phyloP scores from a whole-genome alignment of 306 rosid genomes.

The Canavalia ensiformis region DNA sequence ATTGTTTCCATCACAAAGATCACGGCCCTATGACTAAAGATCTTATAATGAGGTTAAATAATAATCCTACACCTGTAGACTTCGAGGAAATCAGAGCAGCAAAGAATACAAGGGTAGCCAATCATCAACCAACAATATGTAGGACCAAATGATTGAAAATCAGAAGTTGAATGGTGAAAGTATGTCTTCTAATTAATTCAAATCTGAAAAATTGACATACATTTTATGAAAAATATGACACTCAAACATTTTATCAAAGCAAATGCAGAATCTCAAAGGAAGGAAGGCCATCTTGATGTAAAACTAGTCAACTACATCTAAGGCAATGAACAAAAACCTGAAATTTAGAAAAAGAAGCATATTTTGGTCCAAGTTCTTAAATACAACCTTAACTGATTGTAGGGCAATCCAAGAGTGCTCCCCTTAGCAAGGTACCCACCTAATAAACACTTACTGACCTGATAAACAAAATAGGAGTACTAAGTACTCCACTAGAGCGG shows the following conservation, averaged over 20 bases:
- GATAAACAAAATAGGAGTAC: no score
- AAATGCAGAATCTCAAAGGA: conserved; percentile 16
- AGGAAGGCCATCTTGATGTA: neutral
- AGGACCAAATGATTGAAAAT: conserved; percentile 5
- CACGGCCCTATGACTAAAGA: conserved; percentile 7
- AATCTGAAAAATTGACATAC: neutral
- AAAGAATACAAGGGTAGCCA: conserved; percentile 24
- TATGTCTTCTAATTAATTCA: neutral
- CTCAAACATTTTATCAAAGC: conserved; percentile 27
- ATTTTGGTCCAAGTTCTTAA: conserved; percentile 8
- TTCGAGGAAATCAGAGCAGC: conserved; percentile 6
- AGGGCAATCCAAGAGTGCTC: no score
- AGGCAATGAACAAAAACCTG: neutral
- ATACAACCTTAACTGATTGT: neutral
- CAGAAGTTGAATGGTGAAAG: neutral
- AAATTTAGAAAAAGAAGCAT: neutral
- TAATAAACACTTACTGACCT: no score
- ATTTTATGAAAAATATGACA: conserved; percentile 1
- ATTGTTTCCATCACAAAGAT: conserved; percentile 21
- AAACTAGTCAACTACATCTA: neutral
- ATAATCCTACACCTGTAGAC: conserved; percentile 13
- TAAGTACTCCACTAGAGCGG: no score
- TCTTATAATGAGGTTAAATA: neutral
- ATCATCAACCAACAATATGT: conserved; percentile 11
- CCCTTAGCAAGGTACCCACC: no score